Base-by-base conservation (phyloP, 228 moss, liverwort and hornwort genomes). In the Sphagnum magellanicum region DNA sequence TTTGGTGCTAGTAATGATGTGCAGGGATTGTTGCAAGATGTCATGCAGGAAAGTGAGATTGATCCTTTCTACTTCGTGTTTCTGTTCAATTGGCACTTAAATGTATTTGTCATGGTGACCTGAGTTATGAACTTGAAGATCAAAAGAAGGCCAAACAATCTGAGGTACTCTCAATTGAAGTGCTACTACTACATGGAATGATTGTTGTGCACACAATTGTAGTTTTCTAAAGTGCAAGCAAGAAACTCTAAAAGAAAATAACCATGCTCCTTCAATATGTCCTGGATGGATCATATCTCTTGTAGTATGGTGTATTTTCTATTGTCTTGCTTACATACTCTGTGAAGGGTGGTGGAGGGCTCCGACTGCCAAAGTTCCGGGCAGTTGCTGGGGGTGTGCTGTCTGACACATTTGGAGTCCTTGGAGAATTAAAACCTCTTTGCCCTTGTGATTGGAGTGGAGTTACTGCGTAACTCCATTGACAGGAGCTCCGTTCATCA, bases 271-370 rank as follows among this genome's bases (percentile, higher is more conserved):
- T 13, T 80, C 16, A 87, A 67, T 96, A 96, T 10, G 88, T 92
- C 66, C 81, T 82, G 2, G 89, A 84, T 11, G 91, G 92, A 70
- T 96, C 96, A 68, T 83, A 84, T 79, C 88, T 79, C 61, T 86
- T 83, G 74, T 81, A 92, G 67, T 90, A 96, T 48, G 96, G 96
- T 17, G 96, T 87, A 63, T 79, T 92, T 70, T 92, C 96, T 16
- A 92, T 86, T 70, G 96, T 96, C 76, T 88, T 84, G 64, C 88
- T 89, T 50, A 91, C 84, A 65, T 96, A 92, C 67, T 96, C 96
- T 50, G 89, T 91, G 61, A 89, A 96, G 4, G 92, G 89, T 60
- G 89, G 89, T 48, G 87, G 88, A 68, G 96, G 88, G 53, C 80
- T 80, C 60, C 72, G 72, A 49, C 82, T 85, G 76, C 79, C 75